Evolutionary conservation across 768 basidiomycete species (phyloP), one percentile per base, ranked within the genome.

Genomic region (Grammothele lineata): DNA sequence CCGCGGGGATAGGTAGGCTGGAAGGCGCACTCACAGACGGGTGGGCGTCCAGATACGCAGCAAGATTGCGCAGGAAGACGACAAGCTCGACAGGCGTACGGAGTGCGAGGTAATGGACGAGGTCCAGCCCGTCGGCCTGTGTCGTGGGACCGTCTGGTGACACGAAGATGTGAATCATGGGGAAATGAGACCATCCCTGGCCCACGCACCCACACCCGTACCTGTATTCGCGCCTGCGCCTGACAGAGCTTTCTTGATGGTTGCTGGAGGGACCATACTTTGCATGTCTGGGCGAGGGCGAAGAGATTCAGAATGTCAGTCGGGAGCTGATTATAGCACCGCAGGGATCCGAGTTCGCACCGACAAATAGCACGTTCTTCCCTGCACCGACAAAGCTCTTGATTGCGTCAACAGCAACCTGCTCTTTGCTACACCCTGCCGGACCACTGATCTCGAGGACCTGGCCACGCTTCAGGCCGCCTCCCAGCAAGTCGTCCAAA

Each of bases 361-460:
- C 87, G 49, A 83, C 67, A 53, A 87, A 81, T 18, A 89, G 62
- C 5, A 83, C 73, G n/a, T 74, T 72, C 38, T 78, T 70, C 0
- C 68, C 68, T 3, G 66, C 62, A 48, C 76, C 65, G 3, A 76
- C 64, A 45, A 83, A 79, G 3, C 65, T 70, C 26, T 65, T 60
- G 12, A 74, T 71, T 37, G 86, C 71, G 41, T 73, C 70, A 12
- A 74, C 62, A 8, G 76, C 76, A 7, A 87, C 53, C 11, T 56
- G 59, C 48, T 83, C 83, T 53, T 86, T 89, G 9, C 77, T 75
- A 32, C 77, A 74, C 39, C 87, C 87, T 0, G 87, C 87, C 37
- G 85, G 83, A 0, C 87, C 87, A 24, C 85, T 85, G 55, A 90
- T 67, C 65, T 90, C 87, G 17, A 89, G 69, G 51, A 87, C 70